Evolutionary conservation across 1,284 basidiomycete genomes (phyloP).

Genomic region (Xerocomus amazonicus): DNA sequence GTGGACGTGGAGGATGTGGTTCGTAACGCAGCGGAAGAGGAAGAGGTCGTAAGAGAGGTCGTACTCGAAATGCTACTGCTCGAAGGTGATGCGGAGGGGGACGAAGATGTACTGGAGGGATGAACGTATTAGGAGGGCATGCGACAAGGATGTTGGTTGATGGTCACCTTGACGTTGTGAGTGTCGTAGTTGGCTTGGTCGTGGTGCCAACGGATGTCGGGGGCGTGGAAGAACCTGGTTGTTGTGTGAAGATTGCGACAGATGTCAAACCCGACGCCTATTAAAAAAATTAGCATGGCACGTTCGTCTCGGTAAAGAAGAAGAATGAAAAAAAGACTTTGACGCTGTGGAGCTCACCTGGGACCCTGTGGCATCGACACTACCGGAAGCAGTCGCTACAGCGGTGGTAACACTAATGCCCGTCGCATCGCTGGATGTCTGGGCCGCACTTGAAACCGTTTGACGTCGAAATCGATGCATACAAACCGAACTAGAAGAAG

Average conservation of each 20-base stretch:
- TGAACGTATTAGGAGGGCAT: neutral
- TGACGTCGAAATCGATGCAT: neutral
- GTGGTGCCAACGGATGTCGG: neutral
- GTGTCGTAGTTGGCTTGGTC: slow-evolving; percentile 2
- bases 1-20: slow-evolving; percentile 3
- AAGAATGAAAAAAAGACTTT: no score
- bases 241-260: neutral
- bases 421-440: neutral
- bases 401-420: neutral
- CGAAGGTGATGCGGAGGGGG: neutral
- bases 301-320: neutral
- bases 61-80: neutral
- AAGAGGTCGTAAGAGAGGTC: neutral
- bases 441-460: neutral
- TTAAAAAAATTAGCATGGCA: neutral
- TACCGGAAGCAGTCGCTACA: neutral
- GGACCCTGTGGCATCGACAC: neutral
- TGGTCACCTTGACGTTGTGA: slow-evolving; percentile 16
- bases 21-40: neutral
- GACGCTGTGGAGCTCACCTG: neutral
- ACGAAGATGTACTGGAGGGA: neutral
- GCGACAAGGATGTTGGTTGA: fast-evolving
- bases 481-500: neutral
- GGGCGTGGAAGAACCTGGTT: neutral
- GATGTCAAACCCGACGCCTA: slow-evolving; percentile 1